phyloP scores from a whole-genome alignment of 805 yeast genomes.

The Candida ficus region DNA sequence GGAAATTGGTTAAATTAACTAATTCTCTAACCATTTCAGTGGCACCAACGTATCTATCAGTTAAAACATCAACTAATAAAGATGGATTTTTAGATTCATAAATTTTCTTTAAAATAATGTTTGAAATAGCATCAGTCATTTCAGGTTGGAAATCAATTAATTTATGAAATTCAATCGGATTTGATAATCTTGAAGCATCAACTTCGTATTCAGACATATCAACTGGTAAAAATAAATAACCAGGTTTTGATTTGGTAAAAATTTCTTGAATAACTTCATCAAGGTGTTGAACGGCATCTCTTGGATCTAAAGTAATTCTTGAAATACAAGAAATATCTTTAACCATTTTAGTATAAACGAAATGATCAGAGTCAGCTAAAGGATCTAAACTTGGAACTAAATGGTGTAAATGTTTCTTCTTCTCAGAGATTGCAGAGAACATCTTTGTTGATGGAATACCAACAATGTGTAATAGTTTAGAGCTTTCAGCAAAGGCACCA shows the following conservation, averaged over 20 bases:
- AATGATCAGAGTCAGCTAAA: conserved; percentile 55
- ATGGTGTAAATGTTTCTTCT: conserved; percentile 46
- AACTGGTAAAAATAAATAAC: conserved; percentile 72
- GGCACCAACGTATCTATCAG: conserved; percentile 53
- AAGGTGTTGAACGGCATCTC: conserved; percentile 50
- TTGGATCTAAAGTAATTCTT: conserved; percentile 41
- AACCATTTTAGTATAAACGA: conserved; percentile 60
- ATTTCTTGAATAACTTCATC: conserved; percentile 61
- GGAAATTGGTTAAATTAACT: conserved; percentile 38
- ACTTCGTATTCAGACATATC: conserved; percentile 52
- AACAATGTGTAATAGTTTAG: conserved; percentile 78
- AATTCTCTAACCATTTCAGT: conserved; percentile 41
- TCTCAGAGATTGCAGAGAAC: conserved; percentile 25
- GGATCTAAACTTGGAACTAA: conserved; percentile 48
- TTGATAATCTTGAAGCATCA: conserved; percentile 31
- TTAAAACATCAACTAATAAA: conserved; percentile 64
- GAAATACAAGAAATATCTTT: conserved; percentile 50
- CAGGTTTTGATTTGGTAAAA: conserved; percentile 63
- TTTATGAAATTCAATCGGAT: conserved; percentile 27
- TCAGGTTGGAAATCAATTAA: conserved; percentile 18
- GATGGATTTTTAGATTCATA: conserved; percentile 55
- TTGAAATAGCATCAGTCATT: conserved; percentile 33
- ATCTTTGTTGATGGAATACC: conserved; percentile 45
- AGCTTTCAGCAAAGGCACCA: conserved; percentile 78
- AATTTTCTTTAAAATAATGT: conserved; percentile 43